phyloP scores from a whole-genome alignment of 2,329 filamentous ascomycete species.

The Alternaria arborescens region DNA sequence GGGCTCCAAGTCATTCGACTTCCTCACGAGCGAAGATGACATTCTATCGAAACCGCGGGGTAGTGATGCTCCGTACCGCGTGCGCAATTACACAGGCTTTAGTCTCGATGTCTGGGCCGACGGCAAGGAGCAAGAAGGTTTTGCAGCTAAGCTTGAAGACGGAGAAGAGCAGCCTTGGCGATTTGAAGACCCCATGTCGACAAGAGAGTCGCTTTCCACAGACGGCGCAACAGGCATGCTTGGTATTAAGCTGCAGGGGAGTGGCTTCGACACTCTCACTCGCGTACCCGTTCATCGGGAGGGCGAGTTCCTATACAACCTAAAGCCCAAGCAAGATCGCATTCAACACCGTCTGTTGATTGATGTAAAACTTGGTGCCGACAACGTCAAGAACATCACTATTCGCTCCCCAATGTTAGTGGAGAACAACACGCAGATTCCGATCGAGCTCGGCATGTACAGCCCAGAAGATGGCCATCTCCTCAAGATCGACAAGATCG shows the following conservation, averaged over 20 bases:
- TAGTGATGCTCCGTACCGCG: conserved; percentile 88
- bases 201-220: conserved; percentile 88
- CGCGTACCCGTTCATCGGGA: conserved; percentile 93
- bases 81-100: conserved; percentile 96
- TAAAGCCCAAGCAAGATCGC: conserved; percentile 85
- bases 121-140: conserved; percentile 72
- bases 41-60: conserved; percentile 92
- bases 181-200: conserved; percentile 95
- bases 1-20: conserved; percentile 90
- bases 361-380: conserved; percentile 86
- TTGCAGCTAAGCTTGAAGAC: conserved; percentile 80
- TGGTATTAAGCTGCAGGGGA: conserved; percentile 85
- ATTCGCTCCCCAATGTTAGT: conserved; percentile 89
- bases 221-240: conserved; percentile 84
- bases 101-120: conserved; percentile 81
- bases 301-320: conserved; percentile 87
- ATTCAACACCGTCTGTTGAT: conserved; percentile 90
- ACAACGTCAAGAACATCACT: conserved; percentile 98
- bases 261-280: conserved; percentile 89
- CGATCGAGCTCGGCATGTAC: conserved; percentile 90
- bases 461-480: conserved; percentile 87
- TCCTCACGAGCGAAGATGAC: conserved; percentile 87
- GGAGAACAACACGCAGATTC: conserved; percentile 97
- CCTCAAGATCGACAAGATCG: conserved; percentile 96
- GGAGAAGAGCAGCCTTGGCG: conserved; percentile 94